Base-by-base conservation (phyloP, 2,329 filamentous ascomycete species). In the Esteya vermicola region DNA sequence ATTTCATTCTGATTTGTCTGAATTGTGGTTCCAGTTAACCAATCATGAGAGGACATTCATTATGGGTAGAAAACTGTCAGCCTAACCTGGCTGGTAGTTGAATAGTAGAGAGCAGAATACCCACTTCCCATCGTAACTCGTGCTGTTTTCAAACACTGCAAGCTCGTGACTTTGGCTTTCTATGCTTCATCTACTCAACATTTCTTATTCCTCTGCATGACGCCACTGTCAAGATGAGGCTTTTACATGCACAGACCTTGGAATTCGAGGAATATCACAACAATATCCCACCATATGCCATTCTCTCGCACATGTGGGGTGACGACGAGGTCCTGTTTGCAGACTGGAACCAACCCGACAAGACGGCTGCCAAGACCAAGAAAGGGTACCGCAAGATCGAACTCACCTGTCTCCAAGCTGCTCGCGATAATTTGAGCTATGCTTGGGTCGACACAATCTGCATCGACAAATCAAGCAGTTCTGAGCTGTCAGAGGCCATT, bases 371-470 rank as follows among this genome's bases (percentile, higher is more conserved):
- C 2, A 34, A 30, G 6, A 16, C 31, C 8, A 43, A 43, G n/a
- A 20, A 36, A 6, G 54, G 50, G 10, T 54, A 49, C 31, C 19
- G 25, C 25, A 58, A 57, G 36, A 50, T 58, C 22, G 27, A 45
- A 5, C 42, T 38, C 3, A 46, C 47, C 33, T 48, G 46, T 32
- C 34, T 45, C 28, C 46, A 49, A 9, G 52, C 54, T 3, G 7
- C 20, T 6, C 39, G 43, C 4, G 54, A 59, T 36, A 50, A 48
- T 9, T 39, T 54, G 5, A 44, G 33, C 6, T 59, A 56, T 31
- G 45, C 51, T n/a, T 62, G 59, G 58, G 48, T 58, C 6, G 59
- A 61, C 45, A 60, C 57, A 1, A 58, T 54, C 46, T 61, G 58
- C 39, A 60, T 61, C 41, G 54, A 60, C 44, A 60, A 59, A 43